Conservation (phyloP, 345 rosid genomes). For the Turritis glabra region DNA sequence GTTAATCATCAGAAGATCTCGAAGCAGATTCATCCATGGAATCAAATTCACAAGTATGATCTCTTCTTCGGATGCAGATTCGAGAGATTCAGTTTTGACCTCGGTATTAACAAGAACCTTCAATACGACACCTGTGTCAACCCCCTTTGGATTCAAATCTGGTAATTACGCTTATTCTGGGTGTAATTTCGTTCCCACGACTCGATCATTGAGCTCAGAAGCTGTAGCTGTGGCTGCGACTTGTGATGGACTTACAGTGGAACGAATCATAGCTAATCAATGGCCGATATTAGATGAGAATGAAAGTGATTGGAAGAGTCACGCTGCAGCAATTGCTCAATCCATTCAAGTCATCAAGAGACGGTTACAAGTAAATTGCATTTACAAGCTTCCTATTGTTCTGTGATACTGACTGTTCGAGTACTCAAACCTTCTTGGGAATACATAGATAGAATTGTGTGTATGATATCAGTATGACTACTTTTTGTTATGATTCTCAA, state of each 20-base stretch:
- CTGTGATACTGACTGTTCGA: neutral
- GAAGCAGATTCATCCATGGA: slow-evolving; percentile 23
- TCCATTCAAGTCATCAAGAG: slow-evolving; percentile 87
- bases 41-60: neutral
- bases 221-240: slow-evolving; percentile 53
- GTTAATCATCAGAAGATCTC: slow-evolving; percentile 35
- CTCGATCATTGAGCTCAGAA: slow-evolving; percentile 47
- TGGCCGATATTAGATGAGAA: slow-evolving; percentile 81
- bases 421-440: neutral
- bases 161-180: slow-evolving; percentile 21
- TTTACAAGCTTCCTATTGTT: slow-evolving; percentile 1
- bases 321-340: slow-evolving; percentile 88
- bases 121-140: neutral
- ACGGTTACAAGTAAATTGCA: slow-evolving; percentile 68
- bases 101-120: slow-evolving; percentile 15
- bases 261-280: slow-evolving; percentile 62
- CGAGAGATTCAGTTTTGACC: slow-evolving; percentile 5
- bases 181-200: slow-evolving; percentile 32
- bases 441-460: neutral
- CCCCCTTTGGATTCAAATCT: slow-evolving; percentile 23
- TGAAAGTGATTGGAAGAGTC: slow-evolving; percentile 91
- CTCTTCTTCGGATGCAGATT: slow-evolving; percentile 7
- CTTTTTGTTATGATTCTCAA: neutral
- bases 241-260: slow-evolving; percentile 83
- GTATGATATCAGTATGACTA: neutral